phyloP scores from a whole-genome alignment of 2,329 filamentous ascomycete species.

The Endocalyx cinctus region DNA sequence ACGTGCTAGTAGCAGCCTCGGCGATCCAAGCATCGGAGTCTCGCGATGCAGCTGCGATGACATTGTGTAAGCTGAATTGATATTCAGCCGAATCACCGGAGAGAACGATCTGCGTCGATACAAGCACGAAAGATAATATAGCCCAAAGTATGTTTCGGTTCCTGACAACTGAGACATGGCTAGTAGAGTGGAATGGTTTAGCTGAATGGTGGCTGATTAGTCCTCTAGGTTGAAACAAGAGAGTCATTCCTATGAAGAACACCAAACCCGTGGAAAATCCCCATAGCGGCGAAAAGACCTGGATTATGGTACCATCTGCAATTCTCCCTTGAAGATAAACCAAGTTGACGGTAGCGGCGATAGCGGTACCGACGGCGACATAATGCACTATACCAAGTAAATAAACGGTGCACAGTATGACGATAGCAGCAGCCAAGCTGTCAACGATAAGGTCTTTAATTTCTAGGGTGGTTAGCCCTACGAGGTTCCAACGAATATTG shows the following conservation, averaged over 20 bases:
- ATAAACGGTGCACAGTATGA: conserved; percentile 21
- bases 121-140: conserved; percentile 12
- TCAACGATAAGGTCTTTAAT: conserved; percentile 26
- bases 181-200: conserved; percentile 2
- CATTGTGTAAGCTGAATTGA: conserved; percentile 26
- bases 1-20: conserved; percentile 41
- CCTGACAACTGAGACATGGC: conserved; percentile 11
- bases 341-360: conserved; percentile 18
- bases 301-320: conserved; percentile 17
- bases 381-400: conserved; percentile 23
- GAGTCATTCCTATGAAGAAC: conserved; percentile 20
- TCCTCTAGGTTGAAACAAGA: conserved; percentile 15
- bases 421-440: conserved; percentile 17
- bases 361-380: conserved; percentile 21
- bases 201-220: conserved; percentile 3
- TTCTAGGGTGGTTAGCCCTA: conserved; percentile 21
- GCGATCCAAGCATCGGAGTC: conserved; percentile 40
- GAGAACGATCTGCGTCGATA: conserved; percentile 16
- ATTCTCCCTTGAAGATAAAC: conserved; percentile 19
- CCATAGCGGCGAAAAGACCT: conserved; percentile 19
- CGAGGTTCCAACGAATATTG: conserved; percentile 27
- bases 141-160: conserved; percentile 15
- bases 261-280: conserved; percentile 13
- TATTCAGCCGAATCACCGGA: conserved; percentile 5
- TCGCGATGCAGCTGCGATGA: conserved; percentile 41